Percentiles rank a stretch among this genome's conserved stretches.
These are phyloP conservation scores for Rhodotorula sp. DNA, from an alignment of 1,284 basidiomycete species.

Conservation along the genomic window DNA sequence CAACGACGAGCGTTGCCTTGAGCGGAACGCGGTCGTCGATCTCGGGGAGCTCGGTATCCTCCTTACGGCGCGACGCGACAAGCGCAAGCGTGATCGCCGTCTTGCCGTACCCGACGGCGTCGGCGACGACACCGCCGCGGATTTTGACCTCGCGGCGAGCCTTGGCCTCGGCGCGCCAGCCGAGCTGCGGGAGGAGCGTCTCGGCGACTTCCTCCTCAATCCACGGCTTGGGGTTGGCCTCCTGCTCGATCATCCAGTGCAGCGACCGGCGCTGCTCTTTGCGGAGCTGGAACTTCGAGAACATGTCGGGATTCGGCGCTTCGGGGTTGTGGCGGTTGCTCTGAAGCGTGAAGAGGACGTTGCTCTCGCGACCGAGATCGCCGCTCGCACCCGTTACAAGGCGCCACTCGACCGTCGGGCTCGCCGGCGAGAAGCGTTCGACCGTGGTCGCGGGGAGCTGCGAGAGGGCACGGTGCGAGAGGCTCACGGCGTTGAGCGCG, in stretches of 20 bases:
- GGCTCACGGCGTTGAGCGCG: conserved; percentile 81
- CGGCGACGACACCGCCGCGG: conserved; percentile 88
- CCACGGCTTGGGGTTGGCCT: conserved; percentile 68
- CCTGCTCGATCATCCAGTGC: conserved; percentile 87
- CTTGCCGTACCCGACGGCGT: conserved; percentile 95
- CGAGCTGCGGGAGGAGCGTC: conserved; percentile 76
- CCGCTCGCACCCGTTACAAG: conserved; percentile 57
- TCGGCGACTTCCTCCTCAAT: conserved; percentile 93
- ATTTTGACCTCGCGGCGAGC: conserved; percentile 74
- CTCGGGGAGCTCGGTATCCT: conserved; percentile 57
- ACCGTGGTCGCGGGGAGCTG: conserved; percentile 63
- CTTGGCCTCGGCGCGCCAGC: conserved; percentile 90
- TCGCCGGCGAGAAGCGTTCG: neutral
- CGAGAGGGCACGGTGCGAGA: conserved; percentile 82
- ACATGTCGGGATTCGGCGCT: conserved; percentile 75
- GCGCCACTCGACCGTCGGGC: conserved; percentile 48
- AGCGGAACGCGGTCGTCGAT: conserved; percentile 66
- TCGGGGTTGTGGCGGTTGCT: conserved; percentile 77
- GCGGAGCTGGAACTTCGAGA: conserved; percentile 68
- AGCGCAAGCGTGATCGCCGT: conserved; percentile 91
- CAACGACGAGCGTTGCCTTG: conserved; percentile 79
- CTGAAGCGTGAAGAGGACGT: conserved; percentile 60
- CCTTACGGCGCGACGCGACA: conserved; percentile 66
- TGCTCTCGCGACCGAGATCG: conserved; percentile 16
- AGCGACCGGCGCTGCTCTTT: conserved; percentile 86